These are phyloP conservation scores for Blastocystis sp. DNA, from an alignment of 352 stramenopile species.

Conservation along the genomic window DNA sequence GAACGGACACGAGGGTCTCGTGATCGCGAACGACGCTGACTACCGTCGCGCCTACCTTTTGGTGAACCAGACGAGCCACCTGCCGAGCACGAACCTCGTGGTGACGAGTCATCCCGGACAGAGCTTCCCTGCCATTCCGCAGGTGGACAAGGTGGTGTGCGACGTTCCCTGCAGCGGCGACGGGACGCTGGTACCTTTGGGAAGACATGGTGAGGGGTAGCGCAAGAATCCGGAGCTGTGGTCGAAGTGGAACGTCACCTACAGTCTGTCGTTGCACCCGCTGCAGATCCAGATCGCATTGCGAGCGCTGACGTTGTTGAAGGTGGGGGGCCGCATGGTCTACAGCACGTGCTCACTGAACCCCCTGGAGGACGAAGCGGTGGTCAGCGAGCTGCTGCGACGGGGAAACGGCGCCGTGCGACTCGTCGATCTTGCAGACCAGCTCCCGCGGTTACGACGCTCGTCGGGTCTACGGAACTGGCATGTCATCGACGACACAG, in stretches of 20 bases:
- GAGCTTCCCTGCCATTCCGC: slow-evolving; percentile 77
- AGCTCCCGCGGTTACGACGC: slow-evolving; percentile 71
- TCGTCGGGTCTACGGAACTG: slow-evolving; percentile 76
- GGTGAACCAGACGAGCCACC: slow-evolving; percentile 71
- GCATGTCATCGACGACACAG: slow-evolving; percentile 78
- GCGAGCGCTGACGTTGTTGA: slow-evolving; percentile 60
- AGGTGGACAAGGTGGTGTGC: slow-evolving; percentile 87
- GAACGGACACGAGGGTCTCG: slow-evolving; percentile 65
- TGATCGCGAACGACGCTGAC: slow-evolving; percentile 91
- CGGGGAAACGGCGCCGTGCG: slow-evolving; percentile 75
- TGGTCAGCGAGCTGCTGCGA: slow-evolving; percentile 86
- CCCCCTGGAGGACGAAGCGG: slow-evolving; percentile 95
- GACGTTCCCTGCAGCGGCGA: slow-evolving; percentile 95
- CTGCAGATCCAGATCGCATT: slow-evolving; percentile 86
- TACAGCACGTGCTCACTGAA: slow-evolving; percentile 96
- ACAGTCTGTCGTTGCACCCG: slow-evolving; percentile 78
- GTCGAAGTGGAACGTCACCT: slow-evolving; percentile 80
- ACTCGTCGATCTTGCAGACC: slow-evolving; percentile 72
- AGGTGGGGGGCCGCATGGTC: slow-evolving; percentile 78
- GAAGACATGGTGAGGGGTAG: background rate
- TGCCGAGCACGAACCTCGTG: slow-evolving; percentile 76
- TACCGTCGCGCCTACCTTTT: slow-evolving; percentile 94
- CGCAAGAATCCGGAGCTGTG: slow-evolving; percentile 91
- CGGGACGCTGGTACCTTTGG: slow-evolving; percentile 72
- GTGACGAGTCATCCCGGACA: slow-evolving; percentile 88